Percentiles rank a stretch among this genome's conserved stretches.
phyloP scores from a whole-genome alignment of 306 rosid species.

The Corylus americana region DNA sequence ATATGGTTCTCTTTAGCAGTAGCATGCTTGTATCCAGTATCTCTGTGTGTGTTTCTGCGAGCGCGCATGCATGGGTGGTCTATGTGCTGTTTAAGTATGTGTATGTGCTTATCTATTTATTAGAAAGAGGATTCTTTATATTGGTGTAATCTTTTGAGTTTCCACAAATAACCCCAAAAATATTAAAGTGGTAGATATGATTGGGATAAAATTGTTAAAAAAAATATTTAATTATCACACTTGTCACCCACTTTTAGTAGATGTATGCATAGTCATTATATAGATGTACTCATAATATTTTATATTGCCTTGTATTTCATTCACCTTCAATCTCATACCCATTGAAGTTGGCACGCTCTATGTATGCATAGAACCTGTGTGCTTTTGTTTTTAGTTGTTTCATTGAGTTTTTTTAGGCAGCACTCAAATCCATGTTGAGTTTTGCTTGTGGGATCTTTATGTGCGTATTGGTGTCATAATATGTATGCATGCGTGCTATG shows the following conservation, averaged over 20 bases:
- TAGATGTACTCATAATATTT: neutral
- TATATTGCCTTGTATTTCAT: neutral
- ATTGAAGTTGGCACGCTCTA: neutral
- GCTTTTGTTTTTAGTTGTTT: neutral
- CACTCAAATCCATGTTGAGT: neutral
- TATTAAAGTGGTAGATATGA: too few species aligned
- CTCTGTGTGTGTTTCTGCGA: neutral
- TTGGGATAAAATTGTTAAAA: too few species aligned
- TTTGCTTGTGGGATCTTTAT: neutral
- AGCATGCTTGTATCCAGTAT: neutral
- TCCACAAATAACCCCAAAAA: neutral
- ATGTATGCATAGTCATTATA: neutral
- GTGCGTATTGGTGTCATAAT: neutral
- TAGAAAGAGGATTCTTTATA: neutral
- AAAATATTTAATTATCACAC: neutral
- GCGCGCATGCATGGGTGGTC: neutral
- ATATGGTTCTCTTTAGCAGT: neutral
- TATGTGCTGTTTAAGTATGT: neutral
- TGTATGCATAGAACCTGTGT: neutral
- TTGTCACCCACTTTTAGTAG: neutral
- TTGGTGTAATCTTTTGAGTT: neutral
- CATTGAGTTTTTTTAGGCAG: neutral
- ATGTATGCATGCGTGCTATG: neutral
- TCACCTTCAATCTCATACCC: neutral
- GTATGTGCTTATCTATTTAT: neutral